phyloP scores from a whole-genome alignment of 1,284 basidiomycete species.

The Sphagnurus paluster region DNA sequence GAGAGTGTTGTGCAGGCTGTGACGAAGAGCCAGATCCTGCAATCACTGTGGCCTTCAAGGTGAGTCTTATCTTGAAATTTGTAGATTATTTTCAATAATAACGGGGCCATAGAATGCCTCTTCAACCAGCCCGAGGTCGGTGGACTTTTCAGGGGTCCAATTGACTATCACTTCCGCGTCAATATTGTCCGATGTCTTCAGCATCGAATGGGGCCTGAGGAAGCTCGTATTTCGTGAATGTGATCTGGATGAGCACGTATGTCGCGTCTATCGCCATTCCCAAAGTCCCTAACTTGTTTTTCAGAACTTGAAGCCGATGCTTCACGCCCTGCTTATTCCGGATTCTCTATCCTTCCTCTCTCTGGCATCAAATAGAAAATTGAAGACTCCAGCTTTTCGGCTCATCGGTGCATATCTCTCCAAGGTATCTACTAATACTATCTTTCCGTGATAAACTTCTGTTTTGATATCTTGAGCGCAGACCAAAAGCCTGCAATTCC shows the following conservation, averaged over 20 bases:
- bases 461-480: conserved; percentile 25
- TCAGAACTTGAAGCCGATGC: conserved; percentile 83
- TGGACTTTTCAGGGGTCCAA: conserved; percentile 79
- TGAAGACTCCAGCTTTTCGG: conserved; percentile 80
- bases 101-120: conserved; percentile 46
- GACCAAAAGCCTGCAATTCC: conserved; percentile 76
- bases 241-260: conserved; percentile 76
- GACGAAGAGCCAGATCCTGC: conserved; percentile 70
- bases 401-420: conserved; percentile 79
- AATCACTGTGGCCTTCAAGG: conserved; percentile 74
- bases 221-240: conserved; percentile 83
- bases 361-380: conserved; percentile 82
- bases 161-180: conserved; percentile 71
- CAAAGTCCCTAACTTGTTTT: neutral
- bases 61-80: conserved; percentile 33
- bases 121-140: conserved; percentile 56
- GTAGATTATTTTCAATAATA: conserved; percentile 3
- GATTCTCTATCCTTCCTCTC: conserved; percentile 82
- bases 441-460: neutral
- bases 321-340: conserved; percentile 89
- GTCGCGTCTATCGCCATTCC: conserved; percentile 20
- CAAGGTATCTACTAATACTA: conserved; percentile 48
- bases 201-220: conserved; percentile 86
- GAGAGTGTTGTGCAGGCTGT: conserved; percentile 76
- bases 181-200: conserved; percentile 85